Evolutionary conservation across 306 rosid species (phyloP).

Genomic region (Prunus kanzakura): DNA sequence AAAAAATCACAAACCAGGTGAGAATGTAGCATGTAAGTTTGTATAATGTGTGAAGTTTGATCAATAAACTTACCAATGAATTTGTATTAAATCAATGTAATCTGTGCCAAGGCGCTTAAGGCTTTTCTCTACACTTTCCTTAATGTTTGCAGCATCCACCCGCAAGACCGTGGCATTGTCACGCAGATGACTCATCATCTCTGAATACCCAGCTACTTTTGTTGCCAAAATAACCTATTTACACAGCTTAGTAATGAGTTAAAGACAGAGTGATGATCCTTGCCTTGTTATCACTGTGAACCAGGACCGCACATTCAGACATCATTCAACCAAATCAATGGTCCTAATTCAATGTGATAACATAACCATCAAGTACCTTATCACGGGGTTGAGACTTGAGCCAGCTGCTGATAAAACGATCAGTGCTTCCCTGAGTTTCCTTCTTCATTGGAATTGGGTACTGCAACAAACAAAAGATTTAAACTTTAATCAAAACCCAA

Average conservation of each 20-base stretch:
- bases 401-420: conserved; percentile 77
- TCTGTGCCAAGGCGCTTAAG: conserved; percentile 88
- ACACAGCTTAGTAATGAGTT: conserved; percentile 11
- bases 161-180: conserved; percentile 63
- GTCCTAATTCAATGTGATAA: neutral
- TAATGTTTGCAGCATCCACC: conserved; percentile 81
- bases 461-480: conserved; percentile 40
- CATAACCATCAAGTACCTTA: conserved; percentile 49
- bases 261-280: neutral
- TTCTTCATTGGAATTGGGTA: conserved; percentile 81
- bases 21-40: neutral
- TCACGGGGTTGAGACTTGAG: conserved; percentile 79
- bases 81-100: conserved; percentile 88
- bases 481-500: neutral
- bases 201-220: conserved; percentile 81
- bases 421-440: conserved; percentile 88
- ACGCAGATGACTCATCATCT: conserved; percentile 54
- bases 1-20: neutral
- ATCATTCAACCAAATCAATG: neutral
- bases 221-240: conserved; percentile 74
- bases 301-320: neutral
- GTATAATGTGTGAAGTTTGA: neutral
- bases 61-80: conserved; percentile 69
- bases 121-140: conserved; percentile 93
- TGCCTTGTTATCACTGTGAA: neutral